These are phyloP conservation scores for Thozetella sp. DNA, from an alignment of 495 filamentous ascomycete genomes.

Conservation along the genomic window DNA sequence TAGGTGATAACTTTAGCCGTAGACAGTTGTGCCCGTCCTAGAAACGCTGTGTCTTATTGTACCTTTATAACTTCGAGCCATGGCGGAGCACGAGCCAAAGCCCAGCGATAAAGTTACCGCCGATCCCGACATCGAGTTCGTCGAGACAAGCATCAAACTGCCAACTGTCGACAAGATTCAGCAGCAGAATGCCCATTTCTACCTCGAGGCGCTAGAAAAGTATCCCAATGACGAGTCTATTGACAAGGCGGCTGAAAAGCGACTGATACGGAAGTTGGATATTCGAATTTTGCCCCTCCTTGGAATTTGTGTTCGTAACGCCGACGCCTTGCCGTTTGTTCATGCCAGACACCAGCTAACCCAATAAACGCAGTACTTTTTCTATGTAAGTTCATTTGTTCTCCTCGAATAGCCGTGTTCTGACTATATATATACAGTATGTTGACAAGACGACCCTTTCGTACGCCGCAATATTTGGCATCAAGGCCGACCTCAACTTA, in stretches of 20 bases:
- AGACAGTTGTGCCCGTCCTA: too few species aligned
- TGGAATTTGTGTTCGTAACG: slow-evolving; percentile 56
- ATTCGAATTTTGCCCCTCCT: slow-evolving; percentile 35
- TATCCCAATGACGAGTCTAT: slow-evolving; percentile 20
- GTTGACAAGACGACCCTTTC: slow-evolving; percentile 49
- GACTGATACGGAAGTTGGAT: slow-evolving; percentile 16
- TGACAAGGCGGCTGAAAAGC: slow-evolving; percentile 9
- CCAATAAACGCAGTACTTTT: too few species aligned
- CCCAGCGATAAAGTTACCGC: too few species aligned
- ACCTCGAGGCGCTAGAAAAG: slow-evolving; percentile 13
- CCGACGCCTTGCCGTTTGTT: too few species aligned
- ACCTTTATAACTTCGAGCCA: too few species aligned
- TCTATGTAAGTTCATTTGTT: slow-evolving; percentile 39
- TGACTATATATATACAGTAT: slow-evolving; percentile 26
- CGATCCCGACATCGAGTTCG: slow-evolving; percentile 7
- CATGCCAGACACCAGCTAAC: too few species aligned
- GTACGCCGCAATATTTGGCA: slow-evolving; percentile 53
- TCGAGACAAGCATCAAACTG: slow-evolving; percentile 3
- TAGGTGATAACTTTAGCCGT: too few species aligned
- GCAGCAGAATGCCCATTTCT: slow-evolving; percentile 8
- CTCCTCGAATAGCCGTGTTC: background rate
- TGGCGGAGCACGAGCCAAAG: too few species aligned
- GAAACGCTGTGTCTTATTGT: too few species aligned
- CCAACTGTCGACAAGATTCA: slow-evolving; percentile 3
- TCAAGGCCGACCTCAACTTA: slow-evolving; percentile 42